Evolutionary conservation across 1,284 basidiomycete species (phyloP).

Genomic region (Ustilago nuda): DNA sequence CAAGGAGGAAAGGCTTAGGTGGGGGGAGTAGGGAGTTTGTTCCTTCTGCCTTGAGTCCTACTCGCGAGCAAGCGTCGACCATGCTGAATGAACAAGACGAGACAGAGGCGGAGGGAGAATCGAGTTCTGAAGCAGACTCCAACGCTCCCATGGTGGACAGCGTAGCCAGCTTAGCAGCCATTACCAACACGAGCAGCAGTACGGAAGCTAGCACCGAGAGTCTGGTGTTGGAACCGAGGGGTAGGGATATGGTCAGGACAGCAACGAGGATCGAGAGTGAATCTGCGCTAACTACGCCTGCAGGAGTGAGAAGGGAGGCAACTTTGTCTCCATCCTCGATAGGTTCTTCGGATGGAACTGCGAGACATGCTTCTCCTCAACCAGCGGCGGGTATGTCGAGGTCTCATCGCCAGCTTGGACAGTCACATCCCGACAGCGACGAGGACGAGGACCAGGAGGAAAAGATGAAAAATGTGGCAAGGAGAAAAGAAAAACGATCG

Average conservation of each 20-base stretch:
- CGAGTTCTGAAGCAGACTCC: constrained; percentile 11
- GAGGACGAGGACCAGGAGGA: neutral
- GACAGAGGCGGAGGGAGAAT: constrained; percentile 21
- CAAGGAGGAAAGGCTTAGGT: constrained; percentile 7
- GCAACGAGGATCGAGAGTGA: constrained; percentile 28
- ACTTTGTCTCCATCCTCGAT: constrained; percentile 18
- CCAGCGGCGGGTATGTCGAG: constrained; percentile 12
- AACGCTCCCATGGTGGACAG: constrained; percentile 26
- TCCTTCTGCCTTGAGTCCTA: constrained; percentile 29
- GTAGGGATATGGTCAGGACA: constrained; percentile 48
- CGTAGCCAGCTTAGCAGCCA: constrained; percentile 25
- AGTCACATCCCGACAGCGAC: neutral
- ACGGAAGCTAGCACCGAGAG: constrained; percentile 18
- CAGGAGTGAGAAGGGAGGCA: neutral
- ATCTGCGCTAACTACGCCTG: constrained; percentile 14
- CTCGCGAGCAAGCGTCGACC: constrained; percentile 8
- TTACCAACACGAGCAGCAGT: neutral
- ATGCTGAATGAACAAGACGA: constrained; percentile 17
- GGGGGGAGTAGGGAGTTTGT: constrained; percentile 28
- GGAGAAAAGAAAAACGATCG: constrained; percentile 10
- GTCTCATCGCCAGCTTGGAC: constrained; percentile 44
- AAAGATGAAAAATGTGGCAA: neutral
- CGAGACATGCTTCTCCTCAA: constrained; percentile 26
- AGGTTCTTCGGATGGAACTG: constrained; percentile 37
- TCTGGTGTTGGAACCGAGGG: constrained; percentile 25